phyloP scores from a whole-genome alignment of 805 yeast species.

The Candida methanosorbosa region DNA sequence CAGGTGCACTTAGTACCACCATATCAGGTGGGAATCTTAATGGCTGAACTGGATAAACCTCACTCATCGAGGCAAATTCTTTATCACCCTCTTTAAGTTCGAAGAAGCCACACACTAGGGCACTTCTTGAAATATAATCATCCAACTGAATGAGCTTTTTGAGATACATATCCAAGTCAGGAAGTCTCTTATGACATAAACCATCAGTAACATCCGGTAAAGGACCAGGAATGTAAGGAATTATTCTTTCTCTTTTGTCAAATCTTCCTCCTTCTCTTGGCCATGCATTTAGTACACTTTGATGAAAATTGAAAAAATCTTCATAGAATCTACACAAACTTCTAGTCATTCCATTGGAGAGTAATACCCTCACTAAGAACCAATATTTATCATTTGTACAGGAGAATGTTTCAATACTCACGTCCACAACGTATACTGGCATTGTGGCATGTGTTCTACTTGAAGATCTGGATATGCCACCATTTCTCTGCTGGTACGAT shows the following conservation, averaged over 20 bases:
- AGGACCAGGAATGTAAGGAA: constrained; percentile 97
- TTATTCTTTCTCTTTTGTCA: constrained; percentile 64
- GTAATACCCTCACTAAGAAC: constrained; percentile 63
- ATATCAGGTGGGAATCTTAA: constrained; percentile 22
- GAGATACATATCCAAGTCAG: constrained; percentile 45
- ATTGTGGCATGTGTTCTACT: constrained; percentile 5
- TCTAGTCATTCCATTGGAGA: constrained; percentile 61
- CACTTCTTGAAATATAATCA: constrained; percentile 59
- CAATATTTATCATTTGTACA: constrained; percentile 84
- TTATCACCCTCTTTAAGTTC: constrained; percentile 57
- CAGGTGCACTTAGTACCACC: constrained; percentile 10
- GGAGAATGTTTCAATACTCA: constrained; percentile 71
- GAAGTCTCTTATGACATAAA: constrained; percentile 44
- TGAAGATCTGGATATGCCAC: constrained; percentile 1
- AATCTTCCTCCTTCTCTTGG: constrained; percentile 87
- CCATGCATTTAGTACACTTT: constrained; percentile 68
- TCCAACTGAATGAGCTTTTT: constrained; percentile 62
- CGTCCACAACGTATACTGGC: constrained; percentile 37
- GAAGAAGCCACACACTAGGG: constrained; percentile 63
- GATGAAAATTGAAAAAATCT: constrained; percentile 93
- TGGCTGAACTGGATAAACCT: constrained; percentile 18
- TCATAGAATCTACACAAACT: constrained; percentile 84
- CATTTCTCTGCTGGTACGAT: constrained; percentile 3
- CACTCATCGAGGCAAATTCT: constrained; percentile 24
- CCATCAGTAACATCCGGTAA: constrained; percentile 80